phyloP scores from a whole-genome alignment of 2,329 filamentous ascomycete species.

The Arthrobotrys conoides region DNA sequence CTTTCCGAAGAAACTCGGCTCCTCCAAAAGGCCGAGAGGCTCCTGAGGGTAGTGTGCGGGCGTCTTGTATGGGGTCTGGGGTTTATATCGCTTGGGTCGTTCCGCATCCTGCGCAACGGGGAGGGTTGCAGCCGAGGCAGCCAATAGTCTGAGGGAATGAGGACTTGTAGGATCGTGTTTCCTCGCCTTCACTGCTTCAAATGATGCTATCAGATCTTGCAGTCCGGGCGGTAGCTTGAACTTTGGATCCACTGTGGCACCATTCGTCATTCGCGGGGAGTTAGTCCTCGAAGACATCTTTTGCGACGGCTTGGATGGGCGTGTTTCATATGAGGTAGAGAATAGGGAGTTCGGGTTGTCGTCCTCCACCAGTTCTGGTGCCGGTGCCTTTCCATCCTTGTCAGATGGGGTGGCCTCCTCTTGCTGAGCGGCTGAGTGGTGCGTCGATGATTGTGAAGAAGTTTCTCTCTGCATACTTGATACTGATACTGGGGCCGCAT shows the following conservation, averaged over 20 bases:
- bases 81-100: slow-evolving; percentile 85
- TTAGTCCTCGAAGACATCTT: slow-evolving; percentile 42
- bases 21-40: slow-evolving; percentile 90
- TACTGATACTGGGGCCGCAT: slow-evolving; percentile 56
- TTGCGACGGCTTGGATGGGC: slow-evolving; percentile 53
- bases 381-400: slow-evolving; percentile 41
- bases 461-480: slow-evolving; percentile 58
- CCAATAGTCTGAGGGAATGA: slow-evolving; percentile 78
- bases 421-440: slow-evolving; percentile 48
- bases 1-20: slow-evolving; percentile 83
- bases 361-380: slow-evolving; percentile 41
- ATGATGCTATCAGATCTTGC: slow-evolving; percentile 90
- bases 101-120: slow-evolving; percentile 85
- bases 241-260: slow-evolving; percentile 50
- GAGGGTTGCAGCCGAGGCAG: slow-evolving; percentile 79
- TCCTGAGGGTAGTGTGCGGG: slow-evolving; percentile 91
- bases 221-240: slow-evolving; percentile 92
- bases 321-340: slow-evolving; percentile 59
- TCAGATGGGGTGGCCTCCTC: slow-evolving; percentile 38
- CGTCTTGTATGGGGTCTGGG: slow-evolving; percentile 83
- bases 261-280: slow-evolving; percentile 51
- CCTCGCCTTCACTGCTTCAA: slow-evolving; percentile 84
- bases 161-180: slow-evolving; percentile 70
- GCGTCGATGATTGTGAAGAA: slow-evolving; percentile 57
- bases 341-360: slow-evolving; percentile 58